Percentiles rank a stretch among this genome's conserved stretches.
Evolutionary conservation across 2,329 filamentous ascomycete species (phyloP).

Genomic region (Bipolaris zeicola): DNA sequence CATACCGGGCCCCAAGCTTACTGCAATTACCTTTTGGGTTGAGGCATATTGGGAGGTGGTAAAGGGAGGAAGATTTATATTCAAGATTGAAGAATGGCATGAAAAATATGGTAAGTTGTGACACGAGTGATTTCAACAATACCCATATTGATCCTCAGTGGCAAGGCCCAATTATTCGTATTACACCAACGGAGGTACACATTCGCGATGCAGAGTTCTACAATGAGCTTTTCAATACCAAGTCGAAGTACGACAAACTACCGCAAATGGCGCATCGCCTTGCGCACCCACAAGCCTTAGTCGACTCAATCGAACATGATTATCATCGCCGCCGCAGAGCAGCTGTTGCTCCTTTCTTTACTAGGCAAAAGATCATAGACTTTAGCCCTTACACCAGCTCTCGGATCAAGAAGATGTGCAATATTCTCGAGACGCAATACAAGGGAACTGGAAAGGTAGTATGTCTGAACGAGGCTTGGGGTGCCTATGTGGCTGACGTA

Average conservation of each 20-base stretch:
- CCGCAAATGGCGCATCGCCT: not conserved
- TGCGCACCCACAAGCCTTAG: not conserved
- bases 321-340: not conserved
- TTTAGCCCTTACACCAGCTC: not conserved
- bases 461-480: not conserved
- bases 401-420: not conserved
- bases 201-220: not conserved
- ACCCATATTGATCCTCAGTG: not conserved
- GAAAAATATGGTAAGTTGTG: not conserved
- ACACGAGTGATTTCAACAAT: not conserved
- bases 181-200: not conserved
- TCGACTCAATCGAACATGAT: not conserved
- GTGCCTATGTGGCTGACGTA: not conserved
- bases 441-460: not conserved
- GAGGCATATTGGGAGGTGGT: not conserved
- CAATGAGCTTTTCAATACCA: not conserved
- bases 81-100: not conserved
- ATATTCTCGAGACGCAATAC: not conserved
- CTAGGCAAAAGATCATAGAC: not conserved
- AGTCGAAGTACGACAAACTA: not conserved
- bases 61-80: not conserved
- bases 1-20: not conserved
- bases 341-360: constrained; percentile 1
- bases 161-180: not conserved
- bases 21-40: not conserved